Conservation (phyloP, 768 basidiomycete genomes). For the Naganishia vishniacii region DNA sequence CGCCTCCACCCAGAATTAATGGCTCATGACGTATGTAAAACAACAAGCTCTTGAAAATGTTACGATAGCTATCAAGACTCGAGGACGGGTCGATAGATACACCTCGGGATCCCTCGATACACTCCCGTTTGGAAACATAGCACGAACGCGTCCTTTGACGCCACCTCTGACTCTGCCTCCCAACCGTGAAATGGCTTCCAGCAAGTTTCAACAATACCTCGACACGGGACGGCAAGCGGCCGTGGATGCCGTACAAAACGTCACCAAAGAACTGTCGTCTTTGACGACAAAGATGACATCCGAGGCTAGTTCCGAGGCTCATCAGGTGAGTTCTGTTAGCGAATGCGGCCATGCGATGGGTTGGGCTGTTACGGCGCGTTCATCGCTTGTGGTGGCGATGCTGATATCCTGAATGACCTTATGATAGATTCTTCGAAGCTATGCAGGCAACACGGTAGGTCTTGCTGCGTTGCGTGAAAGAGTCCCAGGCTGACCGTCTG, state of each 20-base stretch:
- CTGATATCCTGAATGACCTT: not conserved
- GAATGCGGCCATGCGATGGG: not conserved
- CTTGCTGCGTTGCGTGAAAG: not conserved
- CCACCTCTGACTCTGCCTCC: no score
- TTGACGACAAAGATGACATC: not conserved
- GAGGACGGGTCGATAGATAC: no score
- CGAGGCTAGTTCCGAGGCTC: constrained; percentile 7
- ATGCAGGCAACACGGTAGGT: constrained; percentile 25
- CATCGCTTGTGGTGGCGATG: not conserved
- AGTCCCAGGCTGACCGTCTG: not conserved
- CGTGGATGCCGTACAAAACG: not conserved
- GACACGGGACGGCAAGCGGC: not conserved
- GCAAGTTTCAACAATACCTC: not conserved
- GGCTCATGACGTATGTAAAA: no score
- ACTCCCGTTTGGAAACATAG: no score
- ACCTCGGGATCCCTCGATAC: no score
- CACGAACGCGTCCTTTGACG: no score
- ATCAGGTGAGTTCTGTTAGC: constrained; percentile 12
- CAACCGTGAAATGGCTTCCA: not conserved
- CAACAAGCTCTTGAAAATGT: no score
- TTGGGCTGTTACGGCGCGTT: not conserved
- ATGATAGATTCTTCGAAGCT: constrained; percentile 30
- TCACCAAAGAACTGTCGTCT: not conserved
- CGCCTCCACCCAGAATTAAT: no score
- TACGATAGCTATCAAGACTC: no score